A percentile compares a stretch with the other conserved stretches of the same genome.
phyloP scores from a whole-genome alignment of 139 green algal species.

The Coelastrella sp. region DNA sequence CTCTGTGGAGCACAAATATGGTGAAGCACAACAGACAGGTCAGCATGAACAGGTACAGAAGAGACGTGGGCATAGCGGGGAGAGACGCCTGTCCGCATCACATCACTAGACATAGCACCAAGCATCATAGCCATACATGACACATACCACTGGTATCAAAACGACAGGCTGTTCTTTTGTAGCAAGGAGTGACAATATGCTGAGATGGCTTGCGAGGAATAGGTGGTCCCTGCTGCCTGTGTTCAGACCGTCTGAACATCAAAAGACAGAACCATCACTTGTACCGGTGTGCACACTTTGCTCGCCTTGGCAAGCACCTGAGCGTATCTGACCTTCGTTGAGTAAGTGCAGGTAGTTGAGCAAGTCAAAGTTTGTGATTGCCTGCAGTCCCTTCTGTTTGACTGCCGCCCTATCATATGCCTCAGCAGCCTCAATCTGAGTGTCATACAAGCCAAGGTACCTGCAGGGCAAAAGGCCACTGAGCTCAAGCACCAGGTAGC shows the following conservation, averaged over 20 bases:
- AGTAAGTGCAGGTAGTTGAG: constrained; percentile 66
- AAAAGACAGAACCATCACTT: too few species aligned
- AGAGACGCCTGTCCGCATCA: not conserved
- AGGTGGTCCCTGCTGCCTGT: too few species aligned
- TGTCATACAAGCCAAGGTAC: constrained; percentile 81
- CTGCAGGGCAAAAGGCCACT: too few species aligned
- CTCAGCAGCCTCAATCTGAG: constrained; percentile 75
- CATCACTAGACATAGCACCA: not conserved
- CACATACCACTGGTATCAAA: too few species aligned
- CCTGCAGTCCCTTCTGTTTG: constrained; percentile 63
- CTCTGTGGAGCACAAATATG: not conserved
- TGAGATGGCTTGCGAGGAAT: too few species aligned
- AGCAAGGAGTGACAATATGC: too few species aligned
- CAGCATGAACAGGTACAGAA: not conserved
- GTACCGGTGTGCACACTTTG: not conserved
- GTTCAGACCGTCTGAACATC: not conserved
- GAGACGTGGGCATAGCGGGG: too few species aligned
- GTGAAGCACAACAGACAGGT: not conserved
- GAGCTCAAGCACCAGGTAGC: too few species aligned
- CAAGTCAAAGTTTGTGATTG: constrained; percentile 85
- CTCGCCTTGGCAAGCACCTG: not conserved
- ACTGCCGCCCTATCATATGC: constrained; percentile 81
- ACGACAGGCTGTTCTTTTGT: too few species aligned
- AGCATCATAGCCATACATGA: not conserved
- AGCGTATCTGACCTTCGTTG: constrained; percentile 3